A percentile compares a stretch with the other conserved stretches of the same genome.
phyloP scores from a whole-genome alignment of 2,329 filamentous ascomycete species.

The Cephalotrichum gorgonifer region DNA sequence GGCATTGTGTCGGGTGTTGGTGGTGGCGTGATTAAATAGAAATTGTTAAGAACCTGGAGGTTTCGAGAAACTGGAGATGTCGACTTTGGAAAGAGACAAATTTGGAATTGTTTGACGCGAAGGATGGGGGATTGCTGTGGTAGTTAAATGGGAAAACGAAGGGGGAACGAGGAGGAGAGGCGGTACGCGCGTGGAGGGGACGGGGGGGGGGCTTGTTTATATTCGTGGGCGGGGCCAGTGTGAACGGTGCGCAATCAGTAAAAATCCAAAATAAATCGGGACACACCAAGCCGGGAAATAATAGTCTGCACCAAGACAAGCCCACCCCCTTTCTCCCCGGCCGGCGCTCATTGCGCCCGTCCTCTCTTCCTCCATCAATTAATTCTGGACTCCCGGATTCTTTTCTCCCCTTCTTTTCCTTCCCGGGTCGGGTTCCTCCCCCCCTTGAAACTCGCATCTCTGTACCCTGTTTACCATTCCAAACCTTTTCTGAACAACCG shows the following conservation, averaged over 20 bases:
- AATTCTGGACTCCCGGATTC: neutral
- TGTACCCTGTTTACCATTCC: neutral
- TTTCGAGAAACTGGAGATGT: conserved; percentile 7
- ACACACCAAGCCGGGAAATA: neutral
- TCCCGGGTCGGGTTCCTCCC: neutral
- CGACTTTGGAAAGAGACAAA: neutral
- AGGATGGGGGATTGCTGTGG: too few relatives aligned
- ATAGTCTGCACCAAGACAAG: neutral
- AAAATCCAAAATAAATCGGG: conserved; percentile 21
- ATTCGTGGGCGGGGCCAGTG: conserved; percentile 44
- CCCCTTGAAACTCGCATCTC: neutral
- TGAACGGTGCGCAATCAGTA: conserved; percentile 47
- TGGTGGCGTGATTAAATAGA: conserved; percentile 3
- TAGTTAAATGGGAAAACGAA: conserved; percentile 14
- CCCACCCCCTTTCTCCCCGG: neutral
- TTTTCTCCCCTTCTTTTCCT: neutral
- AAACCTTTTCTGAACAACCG: too few relatives aligned
- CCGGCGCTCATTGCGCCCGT: too few relatives aligned
- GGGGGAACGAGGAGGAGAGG: conserved; percentile 16
- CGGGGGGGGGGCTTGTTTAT: conserved; percentile 46
- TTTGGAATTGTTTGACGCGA: conserved; percentile 22
- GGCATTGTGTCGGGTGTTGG: conserved; percentile 34
- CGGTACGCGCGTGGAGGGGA: conserved; percentile 38
- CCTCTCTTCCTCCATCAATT: neutral
- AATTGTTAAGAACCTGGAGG: conserved; percentile 8